These are phyloP conservation scores for Ascochyta pisi DNA, from an alignment of 2,329 filamentous ascomycete genomes.

Conservation along the genomic window DNA sequence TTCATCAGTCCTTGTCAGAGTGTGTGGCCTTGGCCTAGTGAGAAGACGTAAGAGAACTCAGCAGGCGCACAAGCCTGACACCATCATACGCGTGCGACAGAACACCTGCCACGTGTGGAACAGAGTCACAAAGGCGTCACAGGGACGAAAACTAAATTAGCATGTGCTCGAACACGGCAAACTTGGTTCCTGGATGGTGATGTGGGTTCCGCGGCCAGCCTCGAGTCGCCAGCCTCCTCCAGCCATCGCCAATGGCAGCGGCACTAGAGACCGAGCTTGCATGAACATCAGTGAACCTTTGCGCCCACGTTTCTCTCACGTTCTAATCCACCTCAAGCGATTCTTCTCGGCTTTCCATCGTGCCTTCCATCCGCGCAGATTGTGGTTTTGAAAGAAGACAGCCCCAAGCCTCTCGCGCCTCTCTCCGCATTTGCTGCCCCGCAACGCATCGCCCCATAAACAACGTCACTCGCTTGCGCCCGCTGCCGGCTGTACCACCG, in stretches of 20 bases:
- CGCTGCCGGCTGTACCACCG: constrained; percentile 1
- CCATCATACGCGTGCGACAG: not conserved
- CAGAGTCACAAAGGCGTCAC: not conserved
- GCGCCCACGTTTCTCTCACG: not conserved
- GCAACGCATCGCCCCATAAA: constrained; percentile 14
- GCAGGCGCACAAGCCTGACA: not conserved
- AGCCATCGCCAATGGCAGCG: constrained; percentile 18
- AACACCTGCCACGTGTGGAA: not conserved
- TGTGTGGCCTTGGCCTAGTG: too few species aligned
- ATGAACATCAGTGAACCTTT: constrained; percentile 5
- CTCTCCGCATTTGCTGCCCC: constrained; percentile 15
- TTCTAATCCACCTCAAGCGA: not conserved
- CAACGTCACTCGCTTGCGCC: constrained; percentile 18
- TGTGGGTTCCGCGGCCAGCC: constrained; percentile 13
- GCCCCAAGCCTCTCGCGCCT: constrained; percentile 6
- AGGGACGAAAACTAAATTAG: not conserved
- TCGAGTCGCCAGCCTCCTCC: constrained; percentile 15
- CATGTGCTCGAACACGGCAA: constrained; percentile 2
- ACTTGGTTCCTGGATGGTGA: constrained; percentile 2
- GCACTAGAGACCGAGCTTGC: constrained; percentile 12
- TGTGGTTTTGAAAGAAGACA: not conserved
- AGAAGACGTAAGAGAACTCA: too few species aligned
- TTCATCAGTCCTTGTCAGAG: too few species aligned
- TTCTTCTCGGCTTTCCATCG: not conserved
- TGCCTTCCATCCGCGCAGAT: not conserved